Evolutionary conservation across 1,139 yeast genomes (phyloP).

Genomic region (Saccharomyces hybrid): DNA sequence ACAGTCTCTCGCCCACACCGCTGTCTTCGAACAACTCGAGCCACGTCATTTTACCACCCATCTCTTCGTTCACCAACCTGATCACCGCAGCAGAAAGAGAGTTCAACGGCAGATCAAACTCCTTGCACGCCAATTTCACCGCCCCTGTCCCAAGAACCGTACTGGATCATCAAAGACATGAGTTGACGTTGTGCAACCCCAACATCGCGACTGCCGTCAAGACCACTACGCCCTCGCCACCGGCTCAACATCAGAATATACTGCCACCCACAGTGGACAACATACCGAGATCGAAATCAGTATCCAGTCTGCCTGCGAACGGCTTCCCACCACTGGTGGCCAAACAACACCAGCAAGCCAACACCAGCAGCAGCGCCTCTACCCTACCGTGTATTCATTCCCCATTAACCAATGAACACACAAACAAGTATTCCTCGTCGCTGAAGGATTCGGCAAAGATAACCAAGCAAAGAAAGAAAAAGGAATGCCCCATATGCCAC

Average conservation of each 20-base stretch:
- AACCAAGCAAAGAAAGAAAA: too few relatives aligned
- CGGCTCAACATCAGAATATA: not conserved
- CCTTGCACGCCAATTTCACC: not conserved
- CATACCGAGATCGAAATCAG: not conserved
- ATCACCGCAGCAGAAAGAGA: not conserved
- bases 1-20: not conserved
- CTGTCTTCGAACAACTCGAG: not conserved
- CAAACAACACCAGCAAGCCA: not conserved
- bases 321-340: not conserved
- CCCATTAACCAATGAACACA: too few relatives aligned
- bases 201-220: not conserved
- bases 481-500: too few relatives aligned
- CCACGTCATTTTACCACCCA: not conserved
- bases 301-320: not conserved
- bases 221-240: not conserved
- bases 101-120: not conserved
- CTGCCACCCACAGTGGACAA: not conserved
- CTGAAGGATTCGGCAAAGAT: too few relatives aligned
- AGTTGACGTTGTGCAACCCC: not conserved
- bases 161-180: not conserved
- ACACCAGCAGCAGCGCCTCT: too few relatives aligned
- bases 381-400: too few relatives aligned
- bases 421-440: too few relatives aligned
- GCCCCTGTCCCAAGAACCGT: not conserved
- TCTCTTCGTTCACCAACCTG: not conserved